Percentiles rank a stretch among this genome's conserved stretches.
phyloP scores from a whole-genome alignment of 2,329 filamentous ascomycete species.

The Didymella lethalis region DNA sequence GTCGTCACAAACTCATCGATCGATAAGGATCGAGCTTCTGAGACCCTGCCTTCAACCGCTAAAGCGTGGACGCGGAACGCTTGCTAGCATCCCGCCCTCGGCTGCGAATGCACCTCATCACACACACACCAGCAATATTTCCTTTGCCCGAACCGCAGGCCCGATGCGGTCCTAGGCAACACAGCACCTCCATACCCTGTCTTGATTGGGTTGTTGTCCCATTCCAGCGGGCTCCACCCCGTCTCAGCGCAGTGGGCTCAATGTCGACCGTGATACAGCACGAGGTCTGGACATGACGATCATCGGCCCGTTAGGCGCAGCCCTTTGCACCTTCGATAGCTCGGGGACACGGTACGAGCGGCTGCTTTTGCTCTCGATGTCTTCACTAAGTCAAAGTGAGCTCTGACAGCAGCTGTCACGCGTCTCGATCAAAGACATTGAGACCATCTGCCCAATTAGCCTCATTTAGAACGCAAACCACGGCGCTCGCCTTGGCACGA shows the following conservation, averaged over 20 bases:
- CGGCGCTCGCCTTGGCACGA: constrained; percentile 1
- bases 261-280: constrained; percentile 25
- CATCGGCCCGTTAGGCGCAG: neutral
- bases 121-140: constrained; percentile 43
- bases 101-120: constrained; percentile 41
- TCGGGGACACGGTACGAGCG: neutral
- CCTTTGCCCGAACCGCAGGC: constrained; percentile 29
- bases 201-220: constrained; percentile 33
- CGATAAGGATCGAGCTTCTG: constrained; percentile 17
- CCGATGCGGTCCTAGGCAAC: constrained; percentile 26
- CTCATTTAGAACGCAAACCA: neutral
- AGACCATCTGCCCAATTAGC: neutral
- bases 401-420: constrained; percentile 1
- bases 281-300: constrained; percentile 18
- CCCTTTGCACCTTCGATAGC: constrained; percentile 5
- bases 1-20: constrained; percentile 22
- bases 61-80: constrained; percentile 22
- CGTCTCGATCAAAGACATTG: neutral
- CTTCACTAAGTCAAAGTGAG: constrained; percentile 2
- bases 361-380: neutral
- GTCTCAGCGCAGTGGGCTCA: constrained; percentile 22
- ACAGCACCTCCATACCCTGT: constrained; percentile 18
- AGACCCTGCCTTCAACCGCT: constrained; percentile 22
- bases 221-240: constrained; percentile 14
- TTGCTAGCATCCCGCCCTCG: constrained; percentile 21